Evolutionary conservation across 2,329 filamentous ascomycete genomes (phyloP), one percentile per base, ranked within the genome.

Genomic region (Talaromyces verruculosus): DNA sequence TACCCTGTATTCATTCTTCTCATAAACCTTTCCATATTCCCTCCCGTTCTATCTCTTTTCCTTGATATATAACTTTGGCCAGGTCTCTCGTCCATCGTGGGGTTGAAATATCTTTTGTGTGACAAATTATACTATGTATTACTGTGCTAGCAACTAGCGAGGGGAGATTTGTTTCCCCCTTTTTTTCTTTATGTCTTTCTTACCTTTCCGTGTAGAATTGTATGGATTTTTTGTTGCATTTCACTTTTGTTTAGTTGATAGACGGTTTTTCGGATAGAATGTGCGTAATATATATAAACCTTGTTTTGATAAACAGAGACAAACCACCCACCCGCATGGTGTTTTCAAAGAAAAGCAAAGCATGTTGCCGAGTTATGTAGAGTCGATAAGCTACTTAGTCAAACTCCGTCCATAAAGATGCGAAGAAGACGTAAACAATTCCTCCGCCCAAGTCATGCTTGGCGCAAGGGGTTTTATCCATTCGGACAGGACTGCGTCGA

Each of bases 391-490:
- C 2, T 17, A 63, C 49, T 69, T 71, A 62, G 76, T 30, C 57
- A 60, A 19, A 45, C 57, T 60, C 7, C 39, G 30, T 2, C 57
- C 57, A 17, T 60, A 60, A 11, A 75, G 65, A 67, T 76, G 69
- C 5, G 77, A 77, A 11, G 78, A 80, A 5, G 78, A 80, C 6
- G 78, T 80, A 17, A 72, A 71, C 53, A 79, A 69, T 63, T 74
- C 69, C 33, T 73, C 67, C 64, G 71, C 76, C 55, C 72, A 76
- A 8, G 74, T 76, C 76, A 80, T 79, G 3, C 70, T 71, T 22
- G 78, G 76, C 11, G 78, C 74, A 66, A 75, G 79, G 13, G 73
- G 75, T 33, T 69, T 66, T 43, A 80, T 72, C 79, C 79, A 81
- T 71, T 79, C 72, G 25, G 74, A 73, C 33, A 76, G 57, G 39